Evolutionary conservation across 345 rosid genomes (phyloP).

Genomic region (Boechera retrofracta): DNA sequence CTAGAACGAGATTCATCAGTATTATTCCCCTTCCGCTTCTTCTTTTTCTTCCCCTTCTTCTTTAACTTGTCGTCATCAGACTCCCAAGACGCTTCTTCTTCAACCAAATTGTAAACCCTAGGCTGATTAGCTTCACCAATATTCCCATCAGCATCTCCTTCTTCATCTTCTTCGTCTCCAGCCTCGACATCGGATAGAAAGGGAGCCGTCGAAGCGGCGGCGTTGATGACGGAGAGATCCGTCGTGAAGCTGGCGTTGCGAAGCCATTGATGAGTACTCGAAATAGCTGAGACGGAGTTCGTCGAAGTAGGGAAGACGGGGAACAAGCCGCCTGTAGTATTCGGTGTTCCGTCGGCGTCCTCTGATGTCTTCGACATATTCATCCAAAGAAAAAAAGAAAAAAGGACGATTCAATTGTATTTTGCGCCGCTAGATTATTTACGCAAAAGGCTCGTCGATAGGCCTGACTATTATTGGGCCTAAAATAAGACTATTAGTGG

Average conservation of each 20-base stretch:
- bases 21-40: conserved; percentile 50
- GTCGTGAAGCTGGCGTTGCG: conserved; percentile 81
- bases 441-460: neutral
- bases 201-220: conserved; percentile 51
- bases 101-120: conserved; percentile 54
- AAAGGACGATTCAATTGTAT: neutral
- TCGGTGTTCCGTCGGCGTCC: conserved; percentile 41
- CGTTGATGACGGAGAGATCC: conserved; percentile 66
- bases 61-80: conserved; percentile 45
- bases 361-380: conserved; percentile 38
- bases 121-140: conserved; percentile 19
- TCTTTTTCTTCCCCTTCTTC: conserved; percentile 50
- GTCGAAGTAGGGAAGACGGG: conserved; percentile 50
- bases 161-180: conserved; percentile 54
- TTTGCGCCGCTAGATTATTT: conserved; percentile 5
- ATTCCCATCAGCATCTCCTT: conserved; percentile 33
- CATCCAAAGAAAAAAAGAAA: neutral
- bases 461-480: conserved; percentile 27
- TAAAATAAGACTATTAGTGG: neutral
- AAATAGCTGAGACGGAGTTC: conserved; percentile 36
- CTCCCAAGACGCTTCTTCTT: conserved; percentile 48
- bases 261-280: conserved; percentile 65
- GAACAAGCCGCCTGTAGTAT: conserved; percentile 47
- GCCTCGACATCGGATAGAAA: neutral
- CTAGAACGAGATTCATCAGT: conserved; percentile 47